These are phyloP conservation scores for Yamadazyma conglobata DNA, from an alignment of 1,139 yeast species.

Conservation along the genomic window DNA sequence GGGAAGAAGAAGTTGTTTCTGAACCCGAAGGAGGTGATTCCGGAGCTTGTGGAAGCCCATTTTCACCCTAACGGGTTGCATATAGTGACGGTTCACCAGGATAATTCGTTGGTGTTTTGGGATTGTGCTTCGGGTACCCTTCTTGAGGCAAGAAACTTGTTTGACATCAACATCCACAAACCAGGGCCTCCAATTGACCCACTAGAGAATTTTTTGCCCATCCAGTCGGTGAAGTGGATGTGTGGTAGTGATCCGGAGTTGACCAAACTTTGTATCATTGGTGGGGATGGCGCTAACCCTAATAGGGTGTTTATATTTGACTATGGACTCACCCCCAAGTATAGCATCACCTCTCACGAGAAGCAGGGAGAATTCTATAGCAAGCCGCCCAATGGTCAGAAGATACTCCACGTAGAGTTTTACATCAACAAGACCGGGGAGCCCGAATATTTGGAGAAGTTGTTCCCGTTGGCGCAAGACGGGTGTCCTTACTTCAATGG, in stretches of 20 bases:
- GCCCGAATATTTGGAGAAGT: conserved; percentile 24
- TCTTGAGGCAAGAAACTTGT: conserved; percentile 69
- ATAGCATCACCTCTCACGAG: conserved; percentile 76
- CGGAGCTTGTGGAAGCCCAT: conserved; percentile 58
- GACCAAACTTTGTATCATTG: conserved; percentile 69
- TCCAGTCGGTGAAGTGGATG: conserved; percentile 58
- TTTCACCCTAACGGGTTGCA: conserved; percentile 96
- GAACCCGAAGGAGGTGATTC: conserved; percentile 38
- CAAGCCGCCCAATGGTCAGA: conserved; percentile 49
- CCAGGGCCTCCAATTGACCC: conserved; percentile 35
- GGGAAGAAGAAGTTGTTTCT: conserved; percentile 45
- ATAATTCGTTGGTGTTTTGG: conserved; percentile 88
- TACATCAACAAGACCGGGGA: conserved; percentile 14
- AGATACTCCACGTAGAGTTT: conserved; percentile 29
- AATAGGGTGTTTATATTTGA: conserved; percentile 64
- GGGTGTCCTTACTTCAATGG: conserved; percentile 64
- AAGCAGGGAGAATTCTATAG: conserved; percentile 78
- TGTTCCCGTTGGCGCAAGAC: conserved; percentile 33
- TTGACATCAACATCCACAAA: conserved; percentile 61
- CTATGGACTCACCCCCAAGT: conserved; percentile 77
- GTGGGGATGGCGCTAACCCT: conserved; percentile 55
- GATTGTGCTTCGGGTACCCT: conserved; percentile 75
- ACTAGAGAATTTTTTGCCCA: conserved; percentile 22
- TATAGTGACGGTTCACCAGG: conserved; percentile 71
- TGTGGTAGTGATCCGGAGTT: conserved; percentile 79